phyloP scores from a whole-genome alignment of 2,329 filamentous ascomycete species.

The Daldinia sp. region DNA sequence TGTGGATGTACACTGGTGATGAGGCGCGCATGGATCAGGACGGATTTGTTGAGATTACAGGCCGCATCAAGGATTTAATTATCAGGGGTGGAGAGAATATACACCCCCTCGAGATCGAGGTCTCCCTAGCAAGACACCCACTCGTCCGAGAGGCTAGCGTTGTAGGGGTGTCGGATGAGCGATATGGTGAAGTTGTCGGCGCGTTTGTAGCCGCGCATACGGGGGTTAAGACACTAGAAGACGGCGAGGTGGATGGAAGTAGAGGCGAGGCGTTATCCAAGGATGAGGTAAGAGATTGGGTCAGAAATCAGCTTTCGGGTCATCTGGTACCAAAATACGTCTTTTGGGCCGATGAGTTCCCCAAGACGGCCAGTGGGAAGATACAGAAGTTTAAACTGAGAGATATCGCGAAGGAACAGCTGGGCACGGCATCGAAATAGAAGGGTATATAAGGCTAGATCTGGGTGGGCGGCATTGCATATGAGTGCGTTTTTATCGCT shows the following conservation, averaged over 20 bases:
- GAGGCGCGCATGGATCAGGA: conserved; percentile 86
- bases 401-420: conserved; percentile 67
- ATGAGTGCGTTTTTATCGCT: background rate
- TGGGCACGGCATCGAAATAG: conserved; percentile 2
- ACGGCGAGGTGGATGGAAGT: conserved; percentile 38
- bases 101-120: conserved; percentile 92
- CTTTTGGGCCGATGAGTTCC: conserved; percentile 88
- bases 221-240: conserved; percentile 51
- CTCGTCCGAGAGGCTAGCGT: conserved; percentile 81
- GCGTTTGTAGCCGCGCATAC: conserved; percentile 78
- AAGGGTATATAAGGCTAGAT: background rate
- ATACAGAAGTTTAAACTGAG: conserved; percentile 93
- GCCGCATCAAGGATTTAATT: conserved; percentile 93
- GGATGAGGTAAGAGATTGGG: conserved; percentile 77
- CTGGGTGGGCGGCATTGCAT: background rate
- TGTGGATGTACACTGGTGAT: conserved; percentile 95
- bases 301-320: conserved; percentile 73
- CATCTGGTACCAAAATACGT: conserved; percentile 89
- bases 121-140: conserved; percentile 81
- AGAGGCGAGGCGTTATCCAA: conserved; percentile 58
- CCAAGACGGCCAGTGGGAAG: conserved; percentile 96
- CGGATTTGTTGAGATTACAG: conserved; percentile 90
- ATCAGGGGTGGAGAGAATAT: conserved; percentile 97
- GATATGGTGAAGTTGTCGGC: conserved; percentile 87
- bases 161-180: conserved; percentile 83